A percentile compares a stretch with the other conserved stretches of the same genome.
Evolutionary conservation across 2,329 filamentous ascomycete species (phyloP).

Genomic region (Grosmannia penicillata): DNA sequence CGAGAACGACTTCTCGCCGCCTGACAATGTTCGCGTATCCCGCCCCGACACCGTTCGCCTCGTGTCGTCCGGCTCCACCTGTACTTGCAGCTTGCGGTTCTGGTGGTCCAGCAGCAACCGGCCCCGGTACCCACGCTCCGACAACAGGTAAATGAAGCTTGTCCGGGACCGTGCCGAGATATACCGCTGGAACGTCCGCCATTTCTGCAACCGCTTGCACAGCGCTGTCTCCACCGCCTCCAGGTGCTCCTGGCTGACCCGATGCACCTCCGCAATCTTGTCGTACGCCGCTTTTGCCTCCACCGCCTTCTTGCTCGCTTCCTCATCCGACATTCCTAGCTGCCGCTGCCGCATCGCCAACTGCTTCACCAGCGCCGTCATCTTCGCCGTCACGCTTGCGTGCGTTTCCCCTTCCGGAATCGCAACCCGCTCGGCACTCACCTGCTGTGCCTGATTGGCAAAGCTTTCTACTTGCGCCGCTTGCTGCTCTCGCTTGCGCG

Average conservation of each 20-base stretch:
- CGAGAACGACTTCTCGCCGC: slow-evolving; percentile 95
- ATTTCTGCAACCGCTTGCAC: slow-evolving; percentile 54
- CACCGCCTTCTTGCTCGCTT: slow-evolving; percentile 39
- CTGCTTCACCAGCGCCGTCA: slow-evolving; percentile 39
- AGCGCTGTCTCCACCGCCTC: slow-evolving; percentile 43
- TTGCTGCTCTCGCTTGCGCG: slow-evolving; percentile 32
- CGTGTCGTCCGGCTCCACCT: slow-evolving; percentile 58
- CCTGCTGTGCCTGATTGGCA: slow-evolving; percentile 34
- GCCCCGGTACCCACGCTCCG: slow-evolving; percentile 79
- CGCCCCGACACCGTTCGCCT: slow-evolving; percentile 55
- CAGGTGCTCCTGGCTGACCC: slow-evolving; percentile 27
- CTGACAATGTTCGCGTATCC: slow-evolving; percentile 79
- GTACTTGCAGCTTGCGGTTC: slow-evolving; percentile 58
- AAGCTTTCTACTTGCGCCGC: slow-evolving; percentile 35
- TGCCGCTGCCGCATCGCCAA: slow-evolving; percentile 38
- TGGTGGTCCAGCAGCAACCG: slow-evolving; percentile 65
- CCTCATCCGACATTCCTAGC: slow-evolving; percentile 49
- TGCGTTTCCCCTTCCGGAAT: slow-evolving; percentile 51
- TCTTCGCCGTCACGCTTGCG: slow-evolving; percentile 37
- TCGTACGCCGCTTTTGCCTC: slow-evolving; percentile 24
- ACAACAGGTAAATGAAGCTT: slow-evolving; percentile 78
- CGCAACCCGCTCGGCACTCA: slow-evolving; percentile 40
- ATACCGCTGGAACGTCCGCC: slow-evolving; percentile 65
- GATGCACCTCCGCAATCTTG: slow-evolving; percentile 26
- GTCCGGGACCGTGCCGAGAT: slow-evolving; percentile 78